Conservation (phyloP, 179 eudicot genomes). For the Pouteria campechiana region DNA sequence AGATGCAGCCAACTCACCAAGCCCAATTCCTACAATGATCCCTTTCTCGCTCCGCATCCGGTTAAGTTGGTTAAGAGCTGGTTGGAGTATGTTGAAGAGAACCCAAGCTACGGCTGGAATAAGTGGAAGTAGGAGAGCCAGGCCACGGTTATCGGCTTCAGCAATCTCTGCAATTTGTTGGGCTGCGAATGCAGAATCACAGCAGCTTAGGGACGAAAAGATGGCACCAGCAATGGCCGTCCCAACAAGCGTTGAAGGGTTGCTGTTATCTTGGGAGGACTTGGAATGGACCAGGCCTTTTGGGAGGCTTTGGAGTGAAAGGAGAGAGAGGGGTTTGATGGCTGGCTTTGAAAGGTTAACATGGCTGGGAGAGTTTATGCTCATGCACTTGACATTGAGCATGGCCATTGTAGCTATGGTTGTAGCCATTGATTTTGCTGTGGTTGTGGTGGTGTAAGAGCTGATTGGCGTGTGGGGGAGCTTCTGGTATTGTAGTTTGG, state of each 20-base stretch:
- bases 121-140: conserved; percentile 67
- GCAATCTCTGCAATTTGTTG: conserved; percentile 79
- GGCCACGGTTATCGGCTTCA: conserved; percentile 72
- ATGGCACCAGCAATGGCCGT: conserved; percentile 64
- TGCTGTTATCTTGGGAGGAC: neutral
- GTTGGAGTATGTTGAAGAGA: conserved; percentile 70
- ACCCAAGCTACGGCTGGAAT: conserved; percentile 89
- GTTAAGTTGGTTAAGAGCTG: conserved; percentile 67
- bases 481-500: neutral
- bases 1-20: conserved; percentile 41
- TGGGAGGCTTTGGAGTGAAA: conserved; percentile 33
- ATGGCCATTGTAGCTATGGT: conserved; percentile 48
- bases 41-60: conserved; percentile 48
- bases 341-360: conserved; percentile 17
- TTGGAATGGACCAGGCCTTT: conserved; percentile 22
- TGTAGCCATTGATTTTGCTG: conserved; percentile 26
- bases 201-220: conserved; percentile 49
- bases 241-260: conserved; percentile 9
- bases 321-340: conserved; percentile 31
- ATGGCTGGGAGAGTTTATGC: conserved; percentile 4
- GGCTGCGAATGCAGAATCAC: conserved; percentile 69
- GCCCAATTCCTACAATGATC: conserved; percentile 50
- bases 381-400: conserved; percentile 39
- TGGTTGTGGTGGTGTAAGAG: neutral
- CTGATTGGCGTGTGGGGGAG: neutral